A percentile compares a stretch with the other conserved stretches of the same genome.
Conservation (phyloP, 176 grass and related monocot genomes). For the Triticum monococcum region DNA sequence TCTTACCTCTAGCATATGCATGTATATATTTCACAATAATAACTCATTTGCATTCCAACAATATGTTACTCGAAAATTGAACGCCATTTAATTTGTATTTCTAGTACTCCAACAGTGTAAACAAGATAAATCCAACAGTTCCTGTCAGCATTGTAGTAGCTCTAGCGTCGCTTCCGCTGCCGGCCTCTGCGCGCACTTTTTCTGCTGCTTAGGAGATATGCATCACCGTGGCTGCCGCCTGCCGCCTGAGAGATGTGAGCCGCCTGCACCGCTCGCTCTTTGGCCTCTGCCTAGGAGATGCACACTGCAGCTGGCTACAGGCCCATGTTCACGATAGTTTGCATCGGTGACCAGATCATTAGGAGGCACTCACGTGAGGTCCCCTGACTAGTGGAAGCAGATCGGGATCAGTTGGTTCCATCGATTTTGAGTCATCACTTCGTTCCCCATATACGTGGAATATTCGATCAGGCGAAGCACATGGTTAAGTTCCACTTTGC, state of each 20-base stretch:
- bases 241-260: background rate
- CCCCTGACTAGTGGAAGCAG: background rate
- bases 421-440: background rate
- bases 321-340: background rate
- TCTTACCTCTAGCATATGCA: background rate
- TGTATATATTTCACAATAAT: background rate
- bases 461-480: background rate
- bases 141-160: background rate
- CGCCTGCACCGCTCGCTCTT: background rate
- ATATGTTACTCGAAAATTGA: background rate
- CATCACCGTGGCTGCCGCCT: background rate
- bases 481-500: background rate
- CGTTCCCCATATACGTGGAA: background rate
- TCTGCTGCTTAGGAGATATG: background rate
- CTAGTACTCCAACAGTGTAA: background rate
- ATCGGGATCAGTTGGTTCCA: background rate
- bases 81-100: background rate
- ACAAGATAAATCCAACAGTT: background rate
- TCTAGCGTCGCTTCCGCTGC: background rate
- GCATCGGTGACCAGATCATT: background rate
- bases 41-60: background rate
- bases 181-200: background rate
- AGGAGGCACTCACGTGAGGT: background rate
- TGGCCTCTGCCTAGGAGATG: background rate
- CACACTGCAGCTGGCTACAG: background rate